Evolutionary conservation across 345 rosid species (phyloP), one percentile per base, ranked within the genome.

Genomic region (Sisymbrium altissimum): DNA sequence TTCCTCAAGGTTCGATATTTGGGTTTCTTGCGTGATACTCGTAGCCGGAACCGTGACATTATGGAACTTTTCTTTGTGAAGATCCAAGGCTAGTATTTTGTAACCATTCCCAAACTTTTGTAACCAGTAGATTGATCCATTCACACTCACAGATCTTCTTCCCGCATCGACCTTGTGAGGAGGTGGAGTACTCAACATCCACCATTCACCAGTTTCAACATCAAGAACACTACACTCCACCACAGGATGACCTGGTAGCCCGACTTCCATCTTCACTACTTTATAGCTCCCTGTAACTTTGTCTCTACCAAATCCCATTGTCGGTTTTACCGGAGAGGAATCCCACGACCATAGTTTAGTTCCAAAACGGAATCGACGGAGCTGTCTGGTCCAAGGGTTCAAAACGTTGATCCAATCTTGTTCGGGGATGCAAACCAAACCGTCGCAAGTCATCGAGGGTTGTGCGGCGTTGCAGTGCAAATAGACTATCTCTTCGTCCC

Each of bases 401-500:
- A 21, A 23, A 39, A 61, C 66, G 19, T 23, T 40, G 66, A 61
- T 8, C 33, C 33, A 40, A 9, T 23, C 3, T 21, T 7, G 13
- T 61, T 60, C 33, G 6, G 65, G 33, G 65, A 60, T 39, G 45
- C 65, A 60, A 48, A 60, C 33, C 48, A 60, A 59, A 59, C 64
- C 32, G 15, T 38, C 46, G 46, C 64, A 59, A 59, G 46, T 12
- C 32, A 59, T 36, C n/a, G 17, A 58, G 29, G 64, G 29, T 38
- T 3, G 4, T 12, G 17, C 5, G 6, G 45, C 9, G 10, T 58
- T 5, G 64, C 30, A 36, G 44, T 58, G 64, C 10, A 58, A 27
- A 38, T 59, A 19, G 46, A 59, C 18, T 3, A 38, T 38, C 45
- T 59, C 64, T 59, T 38, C 46, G 64, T 59, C 46, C 1, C 46